phyloP scores from a whole-genome alignment of 108 stramenopile species.

The Craspedostauros australis region DNA sequence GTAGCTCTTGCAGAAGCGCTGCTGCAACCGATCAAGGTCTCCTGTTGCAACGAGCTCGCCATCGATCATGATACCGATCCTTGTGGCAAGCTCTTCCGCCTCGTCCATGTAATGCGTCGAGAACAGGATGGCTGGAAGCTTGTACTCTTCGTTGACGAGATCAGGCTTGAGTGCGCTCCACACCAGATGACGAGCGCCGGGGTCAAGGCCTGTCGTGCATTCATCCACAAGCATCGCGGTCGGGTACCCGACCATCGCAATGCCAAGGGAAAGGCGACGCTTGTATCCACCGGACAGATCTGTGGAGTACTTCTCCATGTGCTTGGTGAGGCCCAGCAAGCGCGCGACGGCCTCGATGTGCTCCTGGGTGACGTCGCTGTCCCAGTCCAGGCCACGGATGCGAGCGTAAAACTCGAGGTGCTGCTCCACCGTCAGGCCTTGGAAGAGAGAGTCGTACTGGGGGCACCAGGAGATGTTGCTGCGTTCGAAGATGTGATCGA shows the following conservation, averaged over 20 bases:
- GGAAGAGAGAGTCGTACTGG: conserved; percentile 57
- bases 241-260: conserved; percentile 77
- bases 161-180: conserved; percentile 46
- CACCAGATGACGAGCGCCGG: conserved; percentile 43
- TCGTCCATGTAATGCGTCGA: conserved; percentile 90
- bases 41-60: conserved; percentile 51
- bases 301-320: conserved; percentile 19
- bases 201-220: conserved; percentile 65
- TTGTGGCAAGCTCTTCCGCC: conserved; percentile 69
- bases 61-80: conserved; percentile 80
- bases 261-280: conserved; percentile 79
- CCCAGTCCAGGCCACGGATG: conserved; percentile 36
- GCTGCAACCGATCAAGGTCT: conserved; percentile 51
- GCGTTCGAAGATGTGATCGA: conserved; percentile 9
- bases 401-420: conserved; percentile 47
- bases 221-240: conserved; percentile 78
- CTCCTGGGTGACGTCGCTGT: conserved; percentile 14
- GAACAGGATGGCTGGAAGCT: conserved; percentile 50
- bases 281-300: conserved; percentile 87
- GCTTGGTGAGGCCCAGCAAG: conserved; percentile 17
- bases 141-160: conserved; percentile 21
- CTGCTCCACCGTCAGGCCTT: conserved; percentile 47
- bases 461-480: conserved; percentile 44
- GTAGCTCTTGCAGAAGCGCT: conserved; percentile 22
- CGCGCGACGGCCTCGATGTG: conserved; percentile 21